These are phyloP conservation scores for Halophytophthora batemanensis DNA, from an alignment of 352 stramenopile genomes.

Conservation along the genomic window DNA sequence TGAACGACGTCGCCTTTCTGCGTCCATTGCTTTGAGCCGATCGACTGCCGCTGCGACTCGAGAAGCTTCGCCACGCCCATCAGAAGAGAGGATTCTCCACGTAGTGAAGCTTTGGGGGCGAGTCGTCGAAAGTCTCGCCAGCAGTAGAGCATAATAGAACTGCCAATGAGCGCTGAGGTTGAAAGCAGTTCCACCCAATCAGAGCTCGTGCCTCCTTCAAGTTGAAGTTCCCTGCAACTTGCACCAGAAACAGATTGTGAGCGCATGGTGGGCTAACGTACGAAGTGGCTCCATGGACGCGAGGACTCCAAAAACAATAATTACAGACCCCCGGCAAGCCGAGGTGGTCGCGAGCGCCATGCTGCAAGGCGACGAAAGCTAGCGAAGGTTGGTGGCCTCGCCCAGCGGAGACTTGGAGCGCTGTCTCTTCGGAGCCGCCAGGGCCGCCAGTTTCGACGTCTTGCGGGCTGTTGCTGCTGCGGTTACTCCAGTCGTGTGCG, in stretches of 20 bases:
- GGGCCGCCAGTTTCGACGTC: slow-evolving; percentile 19
- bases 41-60: no score
- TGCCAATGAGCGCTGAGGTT: not conserved
- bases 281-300: no score
- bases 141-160: not conserved
- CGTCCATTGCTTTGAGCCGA: slow-evolving; percentile 26
- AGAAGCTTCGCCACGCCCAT: not conserved
- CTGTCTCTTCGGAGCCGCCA: slow-evolving; percentile 31
- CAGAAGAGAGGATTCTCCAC: slow-evolving; percentile 5
- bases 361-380: no score
- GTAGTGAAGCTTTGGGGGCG: not conserved
- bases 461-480: slow-evolving; percentile 12
- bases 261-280: no score
- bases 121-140: slow-evolving; percentile 12
- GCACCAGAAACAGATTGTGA: no score
- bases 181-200: slow-evolving; percentile 16
- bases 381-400: slow-evolving; percentile 29
- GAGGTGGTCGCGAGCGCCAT: no score
- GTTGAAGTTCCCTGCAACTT: no score
- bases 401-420: slow-evolving; percentile 28
- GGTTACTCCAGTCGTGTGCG: slow-evolving; percentile 18
- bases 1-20: slow-evolving; percentile 28
- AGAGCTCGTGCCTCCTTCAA: no score
- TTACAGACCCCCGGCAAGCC: no score
- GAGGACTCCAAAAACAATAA: no score